phyloP scores from a whole-genome alignment of 768 basidiomycete species.

The Panus rudis region DNA sequence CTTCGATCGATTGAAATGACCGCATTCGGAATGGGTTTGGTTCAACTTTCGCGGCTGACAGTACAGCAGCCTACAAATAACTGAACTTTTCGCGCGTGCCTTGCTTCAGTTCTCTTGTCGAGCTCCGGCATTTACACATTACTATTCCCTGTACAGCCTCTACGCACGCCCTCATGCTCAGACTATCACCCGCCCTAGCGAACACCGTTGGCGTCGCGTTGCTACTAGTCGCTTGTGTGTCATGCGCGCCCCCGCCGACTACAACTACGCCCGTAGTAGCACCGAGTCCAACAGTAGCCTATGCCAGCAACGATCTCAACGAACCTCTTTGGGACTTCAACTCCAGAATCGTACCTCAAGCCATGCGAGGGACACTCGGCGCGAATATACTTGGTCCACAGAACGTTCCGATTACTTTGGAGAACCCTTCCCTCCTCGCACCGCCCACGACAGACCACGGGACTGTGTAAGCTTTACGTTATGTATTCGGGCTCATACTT shows the following conservation, averaged over 20 bases:
- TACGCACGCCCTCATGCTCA: neutral
- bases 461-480: constrained; percentile 17
- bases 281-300: neutral
- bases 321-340: neutral
- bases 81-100: too few species aligned
- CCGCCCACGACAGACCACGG: constrained; percentile 29
- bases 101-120: neutral
- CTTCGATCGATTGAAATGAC: too few species aligned
- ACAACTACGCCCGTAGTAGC: too few species aligned
- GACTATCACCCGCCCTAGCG: neutral
- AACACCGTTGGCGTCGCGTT: neutral
- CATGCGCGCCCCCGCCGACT: too few species aligned
- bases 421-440: constrained; percentile 26
- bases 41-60: too few species aligned
- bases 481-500: neutral
- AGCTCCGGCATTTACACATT: too few species aligned
- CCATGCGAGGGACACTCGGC: constrained; percentile 34
- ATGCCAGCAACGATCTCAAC: constrained; percentile 6
- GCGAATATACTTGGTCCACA: constrained; percentile 34
- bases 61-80: too few species aligned
- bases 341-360: constrained; percentile 20
- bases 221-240: neutral
- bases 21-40: too few species aligned
- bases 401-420: constrained; percentile 24
- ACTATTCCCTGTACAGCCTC: too few species aligned